phyloP scores from a whole-genome alignment of 2,329 filamentous ascomycete genomes.

The Capronia americana region DNA sequence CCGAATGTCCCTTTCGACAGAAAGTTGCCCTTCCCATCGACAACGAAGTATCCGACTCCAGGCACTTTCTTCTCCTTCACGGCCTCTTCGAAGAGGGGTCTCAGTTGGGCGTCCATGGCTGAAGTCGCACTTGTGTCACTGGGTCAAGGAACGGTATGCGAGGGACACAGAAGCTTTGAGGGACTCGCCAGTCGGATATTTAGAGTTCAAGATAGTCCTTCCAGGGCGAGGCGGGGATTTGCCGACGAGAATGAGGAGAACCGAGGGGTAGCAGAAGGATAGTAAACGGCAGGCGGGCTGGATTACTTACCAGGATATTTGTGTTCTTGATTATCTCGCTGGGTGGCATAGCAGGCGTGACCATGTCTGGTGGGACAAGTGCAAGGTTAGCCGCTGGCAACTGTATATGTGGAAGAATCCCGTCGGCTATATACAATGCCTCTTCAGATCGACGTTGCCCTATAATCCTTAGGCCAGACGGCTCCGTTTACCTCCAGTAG shows the following conservation, averaged over 20 bases:
- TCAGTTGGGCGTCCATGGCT: conserved; percentile 32
- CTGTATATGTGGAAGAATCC: not conserved
- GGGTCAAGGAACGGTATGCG: not conserved
- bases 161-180: not conserved
- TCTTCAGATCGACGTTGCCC: not conserved
- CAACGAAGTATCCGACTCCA: conserved; percentile 30
- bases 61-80: conserved; percentile 36
- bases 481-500: not conserved
- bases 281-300: not conserved
- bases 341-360: no score
- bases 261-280: conserved; percentile 11
- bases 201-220: not conserved
- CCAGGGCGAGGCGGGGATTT: not conserved
- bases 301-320: not conserved
- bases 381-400: not conserved
- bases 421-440: no score
- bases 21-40: conserved; percentile 33
- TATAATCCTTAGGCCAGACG: not conserved
- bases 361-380: no score
- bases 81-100: conserved; percentile 32
- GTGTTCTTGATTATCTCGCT: not conserved
- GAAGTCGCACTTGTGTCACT: not conserved
- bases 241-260: conserved; percentile 14
- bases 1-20: conserved; percentile 33
- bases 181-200: not conserved